phyloP scores from a whole-genome alignment of 140 eudicot genomes.

The Flaveria floridana region DNA sequence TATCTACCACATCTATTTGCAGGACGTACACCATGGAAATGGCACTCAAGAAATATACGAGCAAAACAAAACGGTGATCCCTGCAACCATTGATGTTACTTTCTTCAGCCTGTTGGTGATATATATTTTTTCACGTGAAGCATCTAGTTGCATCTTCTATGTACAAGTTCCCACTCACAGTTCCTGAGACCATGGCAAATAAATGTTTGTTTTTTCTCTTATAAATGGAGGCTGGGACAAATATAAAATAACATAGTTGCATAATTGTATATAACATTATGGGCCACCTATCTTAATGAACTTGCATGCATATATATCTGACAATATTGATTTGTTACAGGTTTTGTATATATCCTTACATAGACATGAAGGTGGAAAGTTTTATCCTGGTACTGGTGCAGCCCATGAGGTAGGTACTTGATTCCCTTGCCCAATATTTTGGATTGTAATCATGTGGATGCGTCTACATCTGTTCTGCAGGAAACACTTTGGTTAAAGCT shows the following conservation, averaged over 20 bases:
- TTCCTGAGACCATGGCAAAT: neutral
- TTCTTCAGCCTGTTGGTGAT: slow-evolving; percentile 23
- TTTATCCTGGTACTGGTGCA: slow-evolving; percentile 98
- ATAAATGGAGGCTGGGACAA: neutral
- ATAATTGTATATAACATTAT: neutral
- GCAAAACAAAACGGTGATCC: slow-evolving; percentile 64
- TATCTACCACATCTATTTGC: slow-evolving; percentile 22
- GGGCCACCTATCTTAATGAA: neutral
- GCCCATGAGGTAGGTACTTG: slow-evolving; percentile 65
- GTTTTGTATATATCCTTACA: slow-evolving; percentile 92
- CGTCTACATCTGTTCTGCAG: neutral
- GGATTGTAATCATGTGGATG: slow-evolving; percentile 12
- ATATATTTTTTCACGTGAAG: neutral
- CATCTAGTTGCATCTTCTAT: neutral
- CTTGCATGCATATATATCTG: neutral
- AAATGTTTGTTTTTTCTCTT: neutral
- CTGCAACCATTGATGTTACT: slow-evolving; percentile 9
- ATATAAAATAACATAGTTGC: neutral
- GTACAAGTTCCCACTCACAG: neutral
- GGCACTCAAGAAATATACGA: slow-evolving; percentile 98
- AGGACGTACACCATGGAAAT: slow-evolving; percentile 99
- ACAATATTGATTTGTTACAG: slow-evolving; percentile 36
- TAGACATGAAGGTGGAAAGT: slow-evolving; percentile 88
- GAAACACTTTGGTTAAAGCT: slow-evolving; percentile 7
- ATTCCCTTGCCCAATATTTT: neutral